Evolutionary conservation across 2,329 filamentous ascomycete genomes (phyloP).

Genomic region (Colletotrichum tabaci): DNA sequence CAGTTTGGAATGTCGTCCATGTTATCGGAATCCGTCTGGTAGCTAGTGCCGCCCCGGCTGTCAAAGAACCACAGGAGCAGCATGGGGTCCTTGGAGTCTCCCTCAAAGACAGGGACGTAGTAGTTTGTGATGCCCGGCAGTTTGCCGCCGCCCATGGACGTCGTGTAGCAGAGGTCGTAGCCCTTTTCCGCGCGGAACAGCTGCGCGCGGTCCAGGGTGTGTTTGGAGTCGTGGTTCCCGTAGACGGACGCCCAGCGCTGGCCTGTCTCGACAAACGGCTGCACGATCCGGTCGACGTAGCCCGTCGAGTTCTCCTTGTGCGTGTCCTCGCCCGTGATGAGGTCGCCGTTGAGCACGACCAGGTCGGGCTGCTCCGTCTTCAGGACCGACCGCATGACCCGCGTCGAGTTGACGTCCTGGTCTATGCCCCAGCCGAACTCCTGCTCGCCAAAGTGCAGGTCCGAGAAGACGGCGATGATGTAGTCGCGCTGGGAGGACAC

Average conservation of each 20-base stretch:
- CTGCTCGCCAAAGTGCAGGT: conserved; percentile 71
- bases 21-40: conserved; percentile 48
- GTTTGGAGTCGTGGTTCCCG: conserved; percentile 72
- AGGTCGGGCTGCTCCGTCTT: conserved; percentile 63
- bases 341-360: conserved; percentile 74
- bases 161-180: conserved; percentile 64
- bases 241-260: conserved; percentile 71
- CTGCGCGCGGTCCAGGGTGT: conserved; percentile 59
- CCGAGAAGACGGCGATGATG: conserved; percentile 63
- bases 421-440: conserved; percentile 53
- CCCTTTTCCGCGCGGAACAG: conserved; percentile 67
- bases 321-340: conserved; percentile 73
- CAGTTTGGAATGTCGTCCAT: conserved; percentile 54
- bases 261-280: conserved; percentile 60
- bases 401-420: conserved; percentile 61
- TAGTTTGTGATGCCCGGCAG: conserved; percentile 44
- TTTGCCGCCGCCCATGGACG: conserved; percentile 38
- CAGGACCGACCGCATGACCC: conserved; percentile 64
- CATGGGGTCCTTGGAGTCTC: conserved; percentile 27
- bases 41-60: conserved; percentile 60
- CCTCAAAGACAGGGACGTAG: conserved; percentile 43
- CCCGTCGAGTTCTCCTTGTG: conserved; percentile 61
- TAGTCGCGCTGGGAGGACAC: conserved; percentile 36
- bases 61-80: conserved; percentile 74
- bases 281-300: conserved; percentile 66